Evolutionary conservation across 306 rosid species (phyloP).

Genomic region (Ammopiptanthus mongolicus): DNA sequence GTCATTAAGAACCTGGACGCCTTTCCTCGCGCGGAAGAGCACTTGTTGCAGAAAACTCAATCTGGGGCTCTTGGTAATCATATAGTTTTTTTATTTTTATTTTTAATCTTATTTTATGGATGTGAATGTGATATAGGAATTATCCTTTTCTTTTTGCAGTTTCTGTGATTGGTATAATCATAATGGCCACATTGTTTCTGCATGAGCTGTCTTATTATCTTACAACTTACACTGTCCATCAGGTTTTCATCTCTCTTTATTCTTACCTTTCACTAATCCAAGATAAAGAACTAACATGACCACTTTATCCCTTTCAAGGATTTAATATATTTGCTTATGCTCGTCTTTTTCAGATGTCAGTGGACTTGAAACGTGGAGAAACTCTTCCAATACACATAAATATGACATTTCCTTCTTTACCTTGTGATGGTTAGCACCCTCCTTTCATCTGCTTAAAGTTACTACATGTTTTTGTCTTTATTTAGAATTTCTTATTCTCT

Average conservation of each 20-base stretch:
- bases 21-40: constrained; percentile 97
- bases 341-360: constrained; percentile 72
- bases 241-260: not conserved
- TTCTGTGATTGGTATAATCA: not conserved
- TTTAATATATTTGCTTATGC: not conserved
- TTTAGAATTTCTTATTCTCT: no score
- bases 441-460: constrained; percentile 14
- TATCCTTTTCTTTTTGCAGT: not conserved
- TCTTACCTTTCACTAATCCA: not conserved
- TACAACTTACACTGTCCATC: not conserved
- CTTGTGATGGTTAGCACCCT: constrained; percentile 78
- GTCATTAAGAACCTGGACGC: constrained; percentile 79
- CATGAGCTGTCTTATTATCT: not conserved
- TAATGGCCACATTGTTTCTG: not conserved
- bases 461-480: not conserved
- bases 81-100: not conserved
- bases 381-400: constrained; percentile 95
- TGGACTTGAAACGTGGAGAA: constrained; percentile 92
- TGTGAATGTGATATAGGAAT: no score
- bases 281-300: no score
- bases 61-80: constrained; percentile 91
- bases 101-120: not conserved
- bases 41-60: constrained; percentile 85
- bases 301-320: no score
- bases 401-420: constrained; percentile 89